Evolutionary conservation across 305 asterid genomes (phyloP).

Genomic region (Striga hermonthica): DNA sequence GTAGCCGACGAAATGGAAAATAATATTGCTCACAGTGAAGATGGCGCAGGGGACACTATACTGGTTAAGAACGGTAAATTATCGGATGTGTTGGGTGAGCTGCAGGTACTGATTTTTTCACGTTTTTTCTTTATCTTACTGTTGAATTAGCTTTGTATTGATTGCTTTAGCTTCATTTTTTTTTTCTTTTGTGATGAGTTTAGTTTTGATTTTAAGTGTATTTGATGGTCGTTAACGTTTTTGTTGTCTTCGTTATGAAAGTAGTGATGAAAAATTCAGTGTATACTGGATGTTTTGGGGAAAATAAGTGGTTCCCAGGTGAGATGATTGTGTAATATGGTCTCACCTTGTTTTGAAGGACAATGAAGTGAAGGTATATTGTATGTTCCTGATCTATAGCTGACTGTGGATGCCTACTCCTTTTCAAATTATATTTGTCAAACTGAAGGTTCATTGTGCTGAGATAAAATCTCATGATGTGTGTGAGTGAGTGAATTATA

Average conservation of each 20-base stretch:
- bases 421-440: not conserved
- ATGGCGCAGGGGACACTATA: conserved; percentile 33
- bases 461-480: not conserved
- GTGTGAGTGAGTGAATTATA: too few relatives aligned
- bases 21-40: too few relatives aligned
- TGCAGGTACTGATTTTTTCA: conserved; percentile 53
- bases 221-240: not conserved
- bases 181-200: not conserved
- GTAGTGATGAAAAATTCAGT: not conserved
- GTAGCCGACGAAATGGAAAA: too few relatives aligned
- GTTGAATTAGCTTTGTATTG: conserved; percentile 1
- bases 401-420: not conserved
- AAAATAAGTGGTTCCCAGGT: not conserved
- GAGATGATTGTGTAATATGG: conserved; percentile 4
- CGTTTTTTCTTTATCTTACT: too few relatives aligned
- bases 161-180: not conserved
- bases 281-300: not conserved
- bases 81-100: conserved; percentile 69
- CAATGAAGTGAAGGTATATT: not conserved
- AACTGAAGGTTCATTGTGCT: not conserved
- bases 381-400: not conserved
- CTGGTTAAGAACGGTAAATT: conserved; percentile 70
- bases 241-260: not conserved
- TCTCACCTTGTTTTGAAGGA: not conserved
- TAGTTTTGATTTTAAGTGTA: not conserved